Conservation (phyloP, 2,329 filamentous ascomycete genomes). For the Colletotrichum gigasporum region DNA sequence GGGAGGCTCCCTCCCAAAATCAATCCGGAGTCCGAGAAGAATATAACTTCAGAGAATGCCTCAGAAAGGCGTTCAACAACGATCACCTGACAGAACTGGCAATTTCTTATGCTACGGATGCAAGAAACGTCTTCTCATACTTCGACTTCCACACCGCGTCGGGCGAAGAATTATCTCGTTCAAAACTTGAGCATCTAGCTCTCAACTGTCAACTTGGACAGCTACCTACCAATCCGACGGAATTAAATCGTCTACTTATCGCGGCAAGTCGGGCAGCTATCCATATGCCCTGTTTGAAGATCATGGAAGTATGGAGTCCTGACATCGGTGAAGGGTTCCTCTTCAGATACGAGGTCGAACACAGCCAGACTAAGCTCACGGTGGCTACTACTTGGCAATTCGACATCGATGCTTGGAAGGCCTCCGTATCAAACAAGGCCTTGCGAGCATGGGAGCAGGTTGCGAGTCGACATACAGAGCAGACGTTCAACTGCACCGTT, state of each 20-base stretch:
- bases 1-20: not conserved
- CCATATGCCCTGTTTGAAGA: not conserved
- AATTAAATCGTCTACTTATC: not conserved
- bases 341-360: not conserved
- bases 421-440: not conserved
- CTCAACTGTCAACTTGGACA: not conserved
- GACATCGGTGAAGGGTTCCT: not conserved
- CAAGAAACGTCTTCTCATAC: not conserved
- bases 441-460: conserved; percentile 1
- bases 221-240: not conserved
- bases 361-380: not conserved
- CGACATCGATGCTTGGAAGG: not conserved
- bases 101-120: not conserved
- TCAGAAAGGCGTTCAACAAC: not conserved
- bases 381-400: conserved; percentile 9
- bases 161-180: not conserved
- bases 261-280: conserved; percentile 1
- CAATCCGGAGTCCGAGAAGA: too few relatives aligned
- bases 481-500: not conserved
- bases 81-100: not conserved
- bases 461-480: not conserved
- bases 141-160: not conserved
- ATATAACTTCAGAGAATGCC: too few relatives aligned
- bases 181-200: not conserved
- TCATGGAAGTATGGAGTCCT: conserved; percentile 12